Evolutionary conservation across 2,329 filamentous ascomycete species (phyloP), one percentile per base, ranked within the genome.

Genomic region (Fusarium hostae): DNA sequence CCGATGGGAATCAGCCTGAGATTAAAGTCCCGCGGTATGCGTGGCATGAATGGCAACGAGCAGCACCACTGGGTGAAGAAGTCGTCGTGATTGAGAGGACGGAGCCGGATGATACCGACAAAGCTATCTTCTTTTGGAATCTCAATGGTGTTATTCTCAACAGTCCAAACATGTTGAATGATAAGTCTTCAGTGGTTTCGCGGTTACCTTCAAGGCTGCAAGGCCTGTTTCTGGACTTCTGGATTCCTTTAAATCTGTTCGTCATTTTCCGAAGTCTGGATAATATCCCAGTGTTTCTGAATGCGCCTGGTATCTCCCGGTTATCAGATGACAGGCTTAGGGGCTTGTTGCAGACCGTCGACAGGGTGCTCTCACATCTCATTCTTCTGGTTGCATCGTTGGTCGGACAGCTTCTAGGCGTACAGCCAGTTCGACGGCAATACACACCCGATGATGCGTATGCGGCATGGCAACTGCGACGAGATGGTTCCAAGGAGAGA

Each of bases 91-190:
- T 84, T 15, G 85, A 87, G 74, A 81, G 83, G 75, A 87, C 85
- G 1, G 81, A 83, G 20, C 85, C 85, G 0, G 75, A 61, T 9
- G 85, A 86, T 57, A 80, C 83, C 0, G 72, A 79, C 15, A 87
- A 87, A 72, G 79, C 82, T 4, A 65, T 85, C 0, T 87, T 87
- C 75, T 87, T 87, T 68, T 82, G 84, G 78, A 86, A 86, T 55
- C 61, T 87, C 30, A 86, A 86, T 44, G 82, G 82, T 0, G 75
- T 84, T 6, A 77, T 84, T 18, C 71, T 85, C 24, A 48, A 76
- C 13, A 68, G 75, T 2, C 69, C 71, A 2, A 63, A 47, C 20
- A 26, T 73, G 4, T 5, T 75, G 3, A 39, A 5, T 6, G 59
- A 58, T n/a, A 0, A 47, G 2, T 35, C 58, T 2, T 52, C 51